Base-by-base conservation (phyloP, 2,329 filamentous ascomycete genomes). In the Cercospora sp. region DNA sequence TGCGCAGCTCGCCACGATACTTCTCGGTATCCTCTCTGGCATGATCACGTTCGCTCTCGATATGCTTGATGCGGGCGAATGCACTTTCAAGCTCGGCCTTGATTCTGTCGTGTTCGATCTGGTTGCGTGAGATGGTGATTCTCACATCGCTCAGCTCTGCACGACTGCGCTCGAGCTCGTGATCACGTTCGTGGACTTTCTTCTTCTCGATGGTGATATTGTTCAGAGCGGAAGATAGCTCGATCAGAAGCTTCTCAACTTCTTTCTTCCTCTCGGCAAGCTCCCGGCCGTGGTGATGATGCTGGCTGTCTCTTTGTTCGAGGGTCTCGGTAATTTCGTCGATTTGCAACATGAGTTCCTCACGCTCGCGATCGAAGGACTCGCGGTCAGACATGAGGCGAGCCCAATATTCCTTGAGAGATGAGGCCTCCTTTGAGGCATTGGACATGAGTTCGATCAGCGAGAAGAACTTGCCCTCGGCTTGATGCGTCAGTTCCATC, bases 381-480 rank as follows among this genome's bases (percentile, higher is more conserved):
- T 76, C 73, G 28, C 75, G 74, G 33, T 78, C 76, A 18, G 74
- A 68, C 65, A 76, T 74, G 60, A 78, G 70, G 10, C 64, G 62
- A 12, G 71, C 63, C 76, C 76, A 78, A 60, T 75, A 73, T 65
- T 76, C 75, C 59, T 75, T 77, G 20, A 78, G 68, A 3, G 73
- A 73, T 9, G 72, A 71, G 5, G 76, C 75, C 60, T 78, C 76
- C 18, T 72, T 71, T 3, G 73, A 75, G 36, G 75, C 76, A 60
- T 64, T 75, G 30, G 71, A 67, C 71, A 78, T 76, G 57, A 77
- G 68, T 53, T 78, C 76, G 23, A 78, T 76, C 66, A 78, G 64
- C 13, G 71, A 68, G 66, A 75, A 73, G 70, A 78, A 78, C 64
- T 76, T 77, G 69, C 65, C 68, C 67, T 77, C 76, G 28, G 75